Percentiles rank a stretch among this genome's conserved stretches.
These are phyloP conservation scores for Lasiodiplodia theobromae DNA, from an alignment of 2,329 filamentous ascomycete species.

Conservation along the genomic window DNA sequence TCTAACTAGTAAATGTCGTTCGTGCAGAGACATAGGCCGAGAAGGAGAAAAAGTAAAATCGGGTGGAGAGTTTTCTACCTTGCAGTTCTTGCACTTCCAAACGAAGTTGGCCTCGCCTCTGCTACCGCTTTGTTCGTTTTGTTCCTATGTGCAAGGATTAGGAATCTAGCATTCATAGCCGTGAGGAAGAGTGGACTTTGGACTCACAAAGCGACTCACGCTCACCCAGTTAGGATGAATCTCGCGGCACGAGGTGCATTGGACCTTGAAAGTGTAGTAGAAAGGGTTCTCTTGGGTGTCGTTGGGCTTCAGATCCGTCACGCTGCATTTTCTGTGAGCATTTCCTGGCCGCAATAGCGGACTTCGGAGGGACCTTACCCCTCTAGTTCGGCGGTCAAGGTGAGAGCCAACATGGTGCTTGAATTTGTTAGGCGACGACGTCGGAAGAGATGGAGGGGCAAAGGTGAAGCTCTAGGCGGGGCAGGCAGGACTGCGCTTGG, in stretches of 20 bases:
- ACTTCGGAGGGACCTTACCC: constrained; percentile 36
- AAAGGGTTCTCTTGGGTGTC: constrained; percentile 85
- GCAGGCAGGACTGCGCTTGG: constrained; percentile 1
- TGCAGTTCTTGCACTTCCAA: constrained; percentile 99
- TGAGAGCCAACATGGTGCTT: constrained; percentile 46
- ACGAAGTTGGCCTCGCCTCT: constrained; percentile 98
- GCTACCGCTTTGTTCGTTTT: constrained; percentile 89
- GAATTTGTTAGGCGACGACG: neutral
- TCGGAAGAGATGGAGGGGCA: constrained; percentile 3
- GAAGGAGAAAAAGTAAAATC: constrained; percentile 33
- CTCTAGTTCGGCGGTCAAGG: constrained; percentile 47
- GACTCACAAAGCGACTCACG: constrained; percentile 84
- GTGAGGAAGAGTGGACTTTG: neutral
- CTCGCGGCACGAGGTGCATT: constrained; percentile 97
- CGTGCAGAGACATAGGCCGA: too few relatives aligned
- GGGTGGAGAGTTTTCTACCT: constrained; percentile 60
- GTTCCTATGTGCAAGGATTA: constrained; percentile 65
- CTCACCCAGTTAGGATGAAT: constrained; percentile 85
- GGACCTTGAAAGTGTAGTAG: constrained; percentile 97
- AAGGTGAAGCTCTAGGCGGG: constrained; percentile 14
- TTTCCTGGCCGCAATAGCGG: neutral
- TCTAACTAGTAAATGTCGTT: neutral
- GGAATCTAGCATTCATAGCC: neutral
- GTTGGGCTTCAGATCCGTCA: constrained; percentile 85
- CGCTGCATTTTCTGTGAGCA: constrained; percentile 62